Base-by-base conservation (phyloP, 2,329 filamentous ascomycete genomes). In the Aspergillus udagawae region DNA sequence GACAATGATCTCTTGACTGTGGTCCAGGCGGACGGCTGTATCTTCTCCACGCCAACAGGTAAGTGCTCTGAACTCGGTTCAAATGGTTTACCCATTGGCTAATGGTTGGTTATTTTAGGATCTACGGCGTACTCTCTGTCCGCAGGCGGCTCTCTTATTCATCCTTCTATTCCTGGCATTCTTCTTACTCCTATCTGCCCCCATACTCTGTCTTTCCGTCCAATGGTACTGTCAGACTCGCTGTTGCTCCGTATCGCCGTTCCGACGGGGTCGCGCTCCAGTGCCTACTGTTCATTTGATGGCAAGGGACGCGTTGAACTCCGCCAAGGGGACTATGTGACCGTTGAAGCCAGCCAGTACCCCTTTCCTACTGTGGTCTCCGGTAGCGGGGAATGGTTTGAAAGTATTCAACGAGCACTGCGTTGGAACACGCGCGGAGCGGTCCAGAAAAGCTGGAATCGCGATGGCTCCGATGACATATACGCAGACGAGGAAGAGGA, bases 121-220 rank as follows among this genome's bases (percentile, higher is more conserved):
- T 92, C 89, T 58, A 99, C 94, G 3, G 94, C 94, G 29, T 99
- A 99, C 75, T 97, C 92, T 1, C 86, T 99, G 29, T 97, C 92
- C 10, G 94, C 94, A 17, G 94, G 94, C 59, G 94, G 94, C 66
- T 95, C 92, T 23, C 87, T 99, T 49, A 93, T 97, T 57, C 93
- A 97, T 72, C 94, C 94, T 0, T 93, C 96, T 70, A 96, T 99
- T 59, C 94, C 94, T 14, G 94, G 92, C 65, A 97, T 99, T 66
- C 86, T 97, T 45, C 85, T 99, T 54, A 99, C 94, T 0, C 94
- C 94, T 21, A 97, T 99, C 74, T 99, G 94, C 76, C 94, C 94
- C 8, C 94, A 99, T 72, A 97, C 93, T 0, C 82, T 99, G 17
- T 96, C 91, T 14, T 99, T 99, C 84, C 86, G 94, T 9, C 94